Conservation (phyloP, 78 protist genomes). For the Dictyostelium firmibasis region DNA sequence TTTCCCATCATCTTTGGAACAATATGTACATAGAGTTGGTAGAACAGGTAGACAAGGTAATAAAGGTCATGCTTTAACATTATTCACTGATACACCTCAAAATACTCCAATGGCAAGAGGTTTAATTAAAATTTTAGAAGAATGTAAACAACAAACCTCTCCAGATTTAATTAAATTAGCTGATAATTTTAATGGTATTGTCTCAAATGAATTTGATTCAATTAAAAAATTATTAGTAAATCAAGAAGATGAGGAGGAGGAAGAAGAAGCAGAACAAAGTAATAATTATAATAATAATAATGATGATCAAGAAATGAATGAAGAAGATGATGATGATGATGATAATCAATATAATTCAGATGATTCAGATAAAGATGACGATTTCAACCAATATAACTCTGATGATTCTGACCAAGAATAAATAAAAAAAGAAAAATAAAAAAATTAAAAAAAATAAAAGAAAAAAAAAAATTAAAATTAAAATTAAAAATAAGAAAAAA, state of each 20-base stretch:
- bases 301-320: background rate
- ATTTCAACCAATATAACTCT: background rate
- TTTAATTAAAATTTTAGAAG: slow-evolving; percentile 51
- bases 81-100: slow-evolving; percentile 53
- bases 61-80: slow-evolving; percentile 91
- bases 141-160: slow-evolving; percentile 40
- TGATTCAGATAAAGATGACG: background rate
- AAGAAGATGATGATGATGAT: background rate
- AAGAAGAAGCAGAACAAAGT: background rate
- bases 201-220: background rate
- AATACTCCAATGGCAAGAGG: slow-evolving; percentile 51
- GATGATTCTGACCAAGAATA: background rate
- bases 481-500: no score
- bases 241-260: background rate
- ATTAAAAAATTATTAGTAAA: background rate
- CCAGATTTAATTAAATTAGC: slow-evolving; percentile 12
- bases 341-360: background rate
- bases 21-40: slow-evolving; percentile 96
- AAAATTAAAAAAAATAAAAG: no score
- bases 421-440: background rate
- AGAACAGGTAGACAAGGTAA: slow-evolving; percentile 93
- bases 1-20: slow-evolving; percentile 90
- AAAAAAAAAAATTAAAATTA: no score
- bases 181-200: background rate
- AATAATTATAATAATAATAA: background rate